A percentile compares a stretch with the other conserved stretches of the same genome.
These are phyloP conservation scores for Senna siamea DNA, from an alignment of 306 rosid genomes.

Conservation along the genomic window DNA sequence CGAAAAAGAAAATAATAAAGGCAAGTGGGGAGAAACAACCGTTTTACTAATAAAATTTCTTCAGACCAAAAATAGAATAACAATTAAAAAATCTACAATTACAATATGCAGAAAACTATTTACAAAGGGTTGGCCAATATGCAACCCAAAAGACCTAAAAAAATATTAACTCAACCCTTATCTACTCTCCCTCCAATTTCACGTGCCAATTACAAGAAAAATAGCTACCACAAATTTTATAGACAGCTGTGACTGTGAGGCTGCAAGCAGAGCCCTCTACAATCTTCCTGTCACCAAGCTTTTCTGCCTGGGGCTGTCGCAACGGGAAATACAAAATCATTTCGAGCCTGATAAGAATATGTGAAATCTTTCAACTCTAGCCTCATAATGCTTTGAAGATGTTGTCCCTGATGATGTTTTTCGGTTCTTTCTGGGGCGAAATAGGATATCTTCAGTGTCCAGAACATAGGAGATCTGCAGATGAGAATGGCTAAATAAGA, in stretches of 20 bases:
- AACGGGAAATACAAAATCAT: conserved; percentile 17
- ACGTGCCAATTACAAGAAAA: conserved; percentile 34
- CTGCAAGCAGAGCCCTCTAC: conserved; percentile 25
- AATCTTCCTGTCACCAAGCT: conserved; percentile 26
- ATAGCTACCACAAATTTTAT: conserved; percentile 19
- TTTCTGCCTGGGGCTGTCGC: background rate
- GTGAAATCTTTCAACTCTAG: conserved; percentile 66
- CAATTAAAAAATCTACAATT: conserved; percentile 56
- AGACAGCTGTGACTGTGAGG: conserved; percentile 34
- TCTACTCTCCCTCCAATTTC: conserved; percentile 39
- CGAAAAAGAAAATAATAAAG: background rate
- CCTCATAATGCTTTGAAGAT: conserved; percentile 37
- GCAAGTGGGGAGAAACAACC: conserved; percentile 11
- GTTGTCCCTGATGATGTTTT: conserved; percentile 30
- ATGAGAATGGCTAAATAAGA: conserved; percentile 35
- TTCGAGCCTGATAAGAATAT: conserved; percentile 49
- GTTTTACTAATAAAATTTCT: too few relatives aligned
- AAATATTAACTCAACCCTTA: conserved; percentile 16
- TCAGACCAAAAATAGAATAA: background rate
- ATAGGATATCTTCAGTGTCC: conserved; percentile 81
- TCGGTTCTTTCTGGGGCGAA: conserved; percentile 59
- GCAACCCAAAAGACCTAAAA: conserved; percentile 36
- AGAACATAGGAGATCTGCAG: conserved; percentile 77
- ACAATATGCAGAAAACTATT: conserved; percentile 54
- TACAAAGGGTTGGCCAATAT: conserved; percentile 54